Conservation (phyloP, 106 monocot species). For the Apostasia shenzhenica region DNA sequence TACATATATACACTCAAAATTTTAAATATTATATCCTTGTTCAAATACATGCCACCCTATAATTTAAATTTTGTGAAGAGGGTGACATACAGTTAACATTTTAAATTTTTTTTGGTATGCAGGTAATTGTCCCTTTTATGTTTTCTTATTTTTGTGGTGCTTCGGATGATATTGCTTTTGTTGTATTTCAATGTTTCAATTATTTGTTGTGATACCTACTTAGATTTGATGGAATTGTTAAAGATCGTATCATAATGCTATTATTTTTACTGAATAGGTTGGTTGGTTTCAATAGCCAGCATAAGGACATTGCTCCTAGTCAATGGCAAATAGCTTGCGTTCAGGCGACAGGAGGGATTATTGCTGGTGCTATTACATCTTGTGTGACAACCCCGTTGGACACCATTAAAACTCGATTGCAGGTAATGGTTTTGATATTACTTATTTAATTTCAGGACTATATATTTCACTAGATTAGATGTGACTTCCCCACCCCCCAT, state of each 20-base stretch:
- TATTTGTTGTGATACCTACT: no score
- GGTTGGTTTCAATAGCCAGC: constrained; percentile 41
- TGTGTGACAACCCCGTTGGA: constrained; percentile 88
- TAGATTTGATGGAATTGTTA: no score
- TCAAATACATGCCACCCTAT: no score
- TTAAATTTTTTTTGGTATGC: no score
- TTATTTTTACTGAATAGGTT: constrained; percentile 28
- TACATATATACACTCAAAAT: no score
- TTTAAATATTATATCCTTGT: no score
- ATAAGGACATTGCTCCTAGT: constrained; percentile 28
- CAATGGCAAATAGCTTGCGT: constrained; percentile 44
- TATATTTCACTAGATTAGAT: neutral
- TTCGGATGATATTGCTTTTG: no score
- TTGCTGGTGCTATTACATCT: constrained; percentile 82
- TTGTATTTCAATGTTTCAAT: no score
- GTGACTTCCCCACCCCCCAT: neutral
- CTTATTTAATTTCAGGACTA: neutral
- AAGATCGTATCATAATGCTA: constrained; percentile 9
- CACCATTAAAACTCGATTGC: constrained; percentile 90
- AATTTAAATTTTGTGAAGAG: no score
- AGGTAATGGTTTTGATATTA: constrained; percentile 30
- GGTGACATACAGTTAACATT: no score
- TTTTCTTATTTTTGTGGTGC: no score
- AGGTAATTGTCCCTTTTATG: no score
- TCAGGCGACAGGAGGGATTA: constrained; percentile 75